Evolutionary conservation across 169 alveolate genomes (phyloP).

Genomic region (Plasmodium gaboni): DNA sequence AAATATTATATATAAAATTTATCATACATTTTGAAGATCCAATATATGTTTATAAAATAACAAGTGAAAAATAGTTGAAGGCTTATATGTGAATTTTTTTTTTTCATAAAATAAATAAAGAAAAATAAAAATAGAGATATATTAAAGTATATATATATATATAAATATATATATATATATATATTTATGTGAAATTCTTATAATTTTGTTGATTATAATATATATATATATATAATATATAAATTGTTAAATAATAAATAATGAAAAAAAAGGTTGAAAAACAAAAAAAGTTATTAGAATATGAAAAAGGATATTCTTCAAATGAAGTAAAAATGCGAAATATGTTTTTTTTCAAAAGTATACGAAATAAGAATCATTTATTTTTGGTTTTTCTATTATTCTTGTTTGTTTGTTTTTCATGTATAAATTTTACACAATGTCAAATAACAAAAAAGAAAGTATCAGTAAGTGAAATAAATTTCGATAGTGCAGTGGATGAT

Average conservation of each 20-base stretch:
- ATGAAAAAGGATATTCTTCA: conserved; percentile 13
- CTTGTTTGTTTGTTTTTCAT: conserved; percentile 17
- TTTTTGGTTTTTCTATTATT: conserved; percentile 18
- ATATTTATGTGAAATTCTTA: conserved; percentile 1
- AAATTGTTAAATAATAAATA: conserved; percentile 12
- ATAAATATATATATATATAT: conserved; percentile 21
- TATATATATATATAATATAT: conserved; percentile 22
- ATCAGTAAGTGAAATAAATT: conserved; percentile 90
- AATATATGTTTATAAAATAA: too few relatives aligned
- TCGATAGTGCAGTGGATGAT: conserved; percentile 89
- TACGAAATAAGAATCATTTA: conserved; percentile 11
- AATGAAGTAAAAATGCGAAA: conserved; percentile 32
- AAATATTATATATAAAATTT: too few relatives aligned
- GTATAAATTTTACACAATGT: conserved; percentile 41
- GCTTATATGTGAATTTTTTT: too few relatives aligned
- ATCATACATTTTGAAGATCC: too few relatives aligned
- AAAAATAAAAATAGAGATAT: too few relatives aligned
- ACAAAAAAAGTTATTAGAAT: not conserved
- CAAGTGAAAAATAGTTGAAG: too few relatives aligned
- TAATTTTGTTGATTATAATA: not conserved
- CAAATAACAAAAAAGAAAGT: conserved; percentile 86
- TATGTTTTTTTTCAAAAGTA: conserved; percentile 19
- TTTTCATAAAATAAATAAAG: too few relatives aligned
- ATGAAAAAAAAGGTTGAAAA: conserved; percentile 52
- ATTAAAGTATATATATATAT: conserved; percentile 3